A percentile compares a stretch with the other conserved stretches of the same genome.
These are phyloP conservation scores for Colletotrichum noveboracense DNA, from an alignment of 2,329 filamentous ascomycete genomes.

Conservation along the genomic window DNA sequence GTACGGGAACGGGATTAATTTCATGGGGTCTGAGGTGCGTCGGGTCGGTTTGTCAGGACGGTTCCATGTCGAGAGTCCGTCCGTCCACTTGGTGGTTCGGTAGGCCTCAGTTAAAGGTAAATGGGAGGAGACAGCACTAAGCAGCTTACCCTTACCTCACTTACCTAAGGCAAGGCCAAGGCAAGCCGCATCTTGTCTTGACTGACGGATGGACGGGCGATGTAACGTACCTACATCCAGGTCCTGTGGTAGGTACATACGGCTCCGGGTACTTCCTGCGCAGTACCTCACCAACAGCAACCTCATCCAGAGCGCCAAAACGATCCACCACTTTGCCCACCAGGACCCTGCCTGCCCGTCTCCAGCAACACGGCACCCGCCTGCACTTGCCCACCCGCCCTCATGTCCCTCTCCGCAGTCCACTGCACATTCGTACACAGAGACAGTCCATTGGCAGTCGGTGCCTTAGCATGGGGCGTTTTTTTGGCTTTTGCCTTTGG, in stretches of 20 bases:
- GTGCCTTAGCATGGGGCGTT: slow-evolving; percentile 4
- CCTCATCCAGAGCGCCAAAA: not conserved
- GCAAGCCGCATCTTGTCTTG: not conserved
- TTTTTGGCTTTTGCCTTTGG: slow-evolving; percentile 18
- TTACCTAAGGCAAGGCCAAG: not conserved
- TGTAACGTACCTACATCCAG: not conserved
- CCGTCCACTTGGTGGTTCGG: slow-evolving; percentile 1
- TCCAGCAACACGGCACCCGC: not conserved
- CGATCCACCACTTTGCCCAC: not conserved
- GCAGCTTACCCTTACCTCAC: slow-evolving; percentile 12
- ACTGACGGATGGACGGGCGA: not conserved
- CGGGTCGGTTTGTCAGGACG: slow-evolving; percentile 7
- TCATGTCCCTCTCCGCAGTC: not conserved
- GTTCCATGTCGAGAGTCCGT: slow-evolving; percentile 4
- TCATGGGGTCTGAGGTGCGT: slow-evolving; percentile 14
- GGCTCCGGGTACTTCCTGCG: not conserved
- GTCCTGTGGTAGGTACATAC: not conserved
- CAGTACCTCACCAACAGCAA: not conserved
- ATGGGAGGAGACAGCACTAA: not conserved
- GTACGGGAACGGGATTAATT: slow-evolving; percentile 16
- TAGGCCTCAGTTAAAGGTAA: slow-evolving; percentile 6
- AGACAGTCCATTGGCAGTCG: not conserved
- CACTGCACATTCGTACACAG: not conserved
- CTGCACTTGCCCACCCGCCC: not conserved
- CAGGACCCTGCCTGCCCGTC: not conserved